Evolutionary conservation across 176 grass and related monocot genomes (phyloP), one percentile per base, ranked within the genome.

Genomic region (Aegilops bicornis): DNA sequence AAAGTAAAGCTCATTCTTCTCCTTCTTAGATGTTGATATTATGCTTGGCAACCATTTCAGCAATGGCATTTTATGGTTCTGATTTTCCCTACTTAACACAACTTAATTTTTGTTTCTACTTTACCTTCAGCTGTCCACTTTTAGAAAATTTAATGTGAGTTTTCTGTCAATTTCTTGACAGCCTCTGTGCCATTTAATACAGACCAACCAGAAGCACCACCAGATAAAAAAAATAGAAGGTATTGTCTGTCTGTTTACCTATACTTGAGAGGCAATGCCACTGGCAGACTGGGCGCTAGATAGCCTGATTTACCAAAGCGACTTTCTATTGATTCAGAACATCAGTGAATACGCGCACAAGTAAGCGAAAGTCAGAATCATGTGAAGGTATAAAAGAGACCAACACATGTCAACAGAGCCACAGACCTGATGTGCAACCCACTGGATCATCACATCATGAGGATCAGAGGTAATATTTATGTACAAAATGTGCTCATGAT

Each of bases 1-100:
- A 75, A 88, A 13, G 88, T 93, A 93, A 85, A 80, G 9, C 13
- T 73, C 58, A 73, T 24, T 83, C 64, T 70, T 83, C 64, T 72
- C 39, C 69, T 73, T 72, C 45, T 37, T 78, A 35, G 20, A 71
- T 64, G 52, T 61, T 72, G 32, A 9, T 58, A 27, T 10, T 71
- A n/a, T 52, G 7, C 17, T 22, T 73, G 33, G 3, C 24, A 80
- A 56, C 64, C 13, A 78, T 87, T 83, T 79, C 24, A 59, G 6
- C 6, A 60, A 22, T 74, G 74, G 19, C 56, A 60, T 78, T 73
- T 74, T 58, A 67, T 32, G 61, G 40, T 74, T 67, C 10, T 40
- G 13, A 48, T 61, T 56, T 77, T 11, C 23, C 77, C 52, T 83
- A 43, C 52, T 59, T 52, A 78, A 54, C 64, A 64, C 14, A 47